Base-by-base conservation (phyloP, 768 basidiomycete genomes). In the Butyriboletus loyo region DNA sequence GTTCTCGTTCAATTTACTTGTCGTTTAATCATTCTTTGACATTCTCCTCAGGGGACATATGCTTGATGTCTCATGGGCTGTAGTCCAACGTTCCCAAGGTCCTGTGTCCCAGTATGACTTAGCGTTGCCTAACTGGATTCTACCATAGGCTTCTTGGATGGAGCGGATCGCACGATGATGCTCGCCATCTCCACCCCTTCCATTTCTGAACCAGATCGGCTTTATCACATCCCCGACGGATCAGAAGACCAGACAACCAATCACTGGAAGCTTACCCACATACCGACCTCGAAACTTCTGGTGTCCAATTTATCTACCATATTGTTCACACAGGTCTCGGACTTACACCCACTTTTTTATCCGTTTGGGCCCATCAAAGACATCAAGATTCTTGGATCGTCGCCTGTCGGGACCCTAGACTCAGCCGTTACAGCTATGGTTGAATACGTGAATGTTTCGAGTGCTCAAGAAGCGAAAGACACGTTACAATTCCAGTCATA, bases 1-100 rank as follows among this genome's bases (percentile, higher is more conserved):
- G 88, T 88, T 59, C 50, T 76, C 57, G 9, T 50, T 45, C 34
- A 36, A 7, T 10, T 28, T 40, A n/a, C 37, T n/a, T 25, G 8
- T 7, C 25, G 19, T 41, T 17, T 28, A 7, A 37, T n/a, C 14
- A 4, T 14, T 57, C 14, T 31, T 57, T 50, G 49, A 56, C 36
- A 39, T 32, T 42, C 45, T 37, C 35, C 44, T 31, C 36, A 90
- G 86, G 63, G 87, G 88, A 7, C 85, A 90, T 61, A 75, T 78
- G 19, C 80, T 92, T 41, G 89, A 92, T 64, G 80, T 92, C 46
- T 90, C 89, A 7, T 92, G 89, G 89, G 89, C 89, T 17, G 89
- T 92, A 22, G 89, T 92, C 34, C 89, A 92, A 58, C 87, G 89
- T 40, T 92, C 89, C 56, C 84, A 86, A 77, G 89, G 88, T 87